Percentiles rank a stretch among this genome's conserved stretches.
Evolutionary conservation across 257 asterid genomes (phyloP).

Genomic region (Salvia hispanica): DNA sequence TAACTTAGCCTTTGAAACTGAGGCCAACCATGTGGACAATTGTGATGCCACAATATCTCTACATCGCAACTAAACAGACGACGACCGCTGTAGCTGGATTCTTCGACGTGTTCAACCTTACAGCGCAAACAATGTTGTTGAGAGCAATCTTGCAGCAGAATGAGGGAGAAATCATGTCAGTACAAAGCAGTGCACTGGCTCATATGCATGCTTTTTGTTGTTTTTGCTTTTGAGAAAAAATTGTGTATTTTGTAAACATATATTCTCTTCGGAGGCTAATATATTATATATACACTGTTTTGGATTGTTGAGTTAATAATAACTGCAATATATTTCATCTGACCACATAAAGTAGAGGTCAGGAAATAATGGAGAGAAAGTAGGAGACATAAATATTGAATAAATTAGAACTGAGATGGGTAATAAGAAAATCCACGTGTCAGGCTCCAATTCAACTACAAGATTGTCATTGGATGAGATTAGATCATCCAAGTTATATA

Average conservation of each 20-base stretch:
- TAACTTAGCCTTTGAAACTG: conserved; percentile 36
- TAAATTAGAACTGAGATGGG: conserved; percentile 43
- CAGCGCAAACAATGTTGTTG: conserved; percentile 10
- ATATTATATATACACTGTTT: not conserved
- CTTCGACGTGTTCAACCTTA: conserved; percentile 17
- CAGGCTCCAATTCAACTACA: conserved; percentile 29
- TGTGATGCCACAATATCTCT: conserved; percentile 34
- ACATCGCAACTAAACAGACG: conserved; percentile 25
- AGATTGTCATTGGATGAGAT: conserved; percentile 76
- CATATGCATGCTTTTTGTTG: conserved; percentile 10
- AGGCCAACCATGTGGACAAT: conserved; percentile 33
- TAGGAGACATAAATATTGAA: too few species aligned
- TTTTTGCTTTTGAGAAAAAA: conserved; percentile 20
- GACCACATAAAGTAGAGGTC: too few species aligned
- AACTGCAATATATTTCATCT: not conserved
- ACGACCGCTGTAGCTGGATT: conserved; percentile 2
- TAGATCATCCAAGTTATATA: conserved; percentile 37
- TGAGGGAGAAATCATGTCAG: conserved; percentile 24
- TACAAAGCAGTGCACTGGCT: conserved; percentile 38
- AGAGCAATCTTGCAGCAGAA: conserved; percentile 8
- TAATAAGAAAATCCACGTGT: conserved; percentile 59
- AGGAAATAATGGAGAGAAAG: conserved; percentile 24
- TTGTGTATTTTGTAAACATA: not conserved
- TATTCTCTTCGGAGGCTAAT: too few species aligned
- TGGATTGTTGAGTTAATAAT: conserved; percentile 6